phyloP scores from a whole-genome alignment of 2,329 filamentous ascomycete species.

The Sporothrix brunneoviolacea region DNA sequence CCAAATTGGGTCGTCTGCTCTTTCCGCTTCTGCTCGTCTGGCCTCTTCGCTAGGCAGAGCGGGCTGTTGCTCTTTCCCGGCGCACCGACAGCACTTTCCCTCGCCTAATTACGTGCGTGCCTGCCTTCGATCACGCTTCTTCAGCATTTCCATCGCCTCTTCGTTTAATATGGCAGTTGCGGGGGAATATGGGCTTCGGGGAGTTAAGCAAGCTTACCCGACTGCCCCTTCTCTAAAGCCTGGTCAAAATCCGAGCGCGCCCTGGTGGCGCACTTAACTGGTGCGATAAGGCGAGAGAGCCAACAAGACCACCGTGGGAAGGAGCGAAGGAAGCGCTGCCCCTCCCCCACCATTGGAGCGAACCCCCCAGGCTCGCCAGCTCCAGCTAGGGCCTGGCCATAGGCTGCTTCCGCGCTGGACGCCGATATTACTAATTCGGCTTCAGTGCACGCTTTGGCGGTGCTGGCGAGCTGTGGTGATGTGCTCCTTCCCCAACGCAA shows the following conservation, averaged over 20 bases:
- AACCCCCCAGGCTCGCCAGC: not conserved
- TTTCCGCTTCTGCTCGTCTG: not conserved
- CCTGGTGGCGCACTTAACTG: not conserved
- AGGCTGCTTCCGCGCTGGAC: not conserved
- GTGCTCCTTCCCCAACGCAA: too few relatives aligned
- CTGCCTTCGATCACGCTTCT: not conserved
- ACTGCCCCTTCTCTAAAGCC: not conserved
- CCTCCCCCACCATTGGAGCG: not conserved
- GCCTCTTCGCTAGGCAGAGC: not conserved
- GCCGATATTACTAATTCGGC: not conserved
- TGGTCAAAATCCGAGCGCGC: too few relatives aligned
- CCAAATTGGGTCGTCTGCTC: not conserved
- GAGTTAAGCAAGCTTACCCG: constrained; percentile 2
- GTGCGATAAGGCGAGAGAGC: not conserved
- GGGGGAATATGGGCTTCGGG: too few relatives aligned
- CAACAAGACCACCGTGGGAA: not conserved
- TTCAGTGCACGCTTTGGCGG: too few relatives aligned
- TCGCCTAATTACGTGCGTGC: not conserved
- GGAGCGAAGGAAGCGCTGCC: not conserved
- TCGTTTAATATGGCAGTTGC: constrained; percentile 2
- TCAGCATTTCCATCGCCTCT: not conserved
- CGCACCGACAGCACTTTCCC: not conserved
- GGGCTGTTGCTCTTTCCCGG: constrained; percentile 1
- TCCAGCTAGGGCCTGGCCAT: too few relatives aligned
- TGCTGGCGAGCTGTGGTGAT: too few relatives aligned